Evolutionary conservation across 208 protist species (phyloP), one percentile per base, ranked within the genome.

Genomic region (Trichomonas tenax): DNA sequence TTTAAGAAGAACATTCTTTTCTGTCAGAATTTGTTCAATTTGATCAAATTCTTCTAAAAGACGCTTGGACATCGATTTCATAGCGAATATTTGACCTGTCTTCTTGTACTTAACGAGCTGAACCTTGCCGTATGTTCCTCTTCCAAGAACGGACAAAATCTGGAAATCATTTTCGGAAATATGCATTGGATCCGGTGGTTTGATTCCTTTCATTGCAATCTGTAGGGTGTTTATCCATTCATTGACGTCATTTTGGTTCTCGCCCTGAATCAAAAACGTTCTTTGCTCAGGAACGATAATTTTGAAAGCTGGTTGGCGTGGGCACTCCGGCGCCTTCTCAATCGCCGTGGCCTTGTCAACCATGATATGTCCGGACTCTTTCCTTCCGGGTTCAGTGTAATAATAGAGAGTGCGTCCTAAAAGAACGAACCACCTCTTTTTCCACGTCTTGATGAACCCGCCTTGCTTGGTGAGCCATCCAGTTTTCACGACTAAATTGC

Each of bases 381-480:
- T 44, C 4, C 17, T n/a, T 17, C 36, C 81, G 1, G 23, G 81
- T 44, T 86, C n/a, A n/a, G 81, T 44, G 21, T 96, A 96, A 48
- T 95, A 96, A 40, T 38, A 48, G 34, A 96, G 44, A 15, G 36
- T 96, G 11, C 26, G 49, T n/a, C 96, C 96, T 23, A 44, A 95
- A 63, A 96, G 21, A 36, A 96, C 96, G 31, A 96, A 96, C 10
- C 95, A 96, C 34, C 96, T 88, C 23, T 96, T 89, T 48, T 96
- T 96, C 96, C 96, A 96, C 23, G n/a, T 49, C 10, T 82, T 82
- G 21, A 96, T 41, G 3, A 44, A 82, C n/a, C 95, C 96, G 8
- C 96, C 96, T 41, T 86, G 63, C 40, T 96, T 96, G 23, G n/a
- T 95, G 21, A 96, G 63, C n/a, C 51, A 96, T 63, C 96, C 96